These are phyloP conservation scores for Mytilinidion resinicola DNA, from an alignment of 495 filamentous ascomycete genomes.

Conservation along the genomic window DNA sequence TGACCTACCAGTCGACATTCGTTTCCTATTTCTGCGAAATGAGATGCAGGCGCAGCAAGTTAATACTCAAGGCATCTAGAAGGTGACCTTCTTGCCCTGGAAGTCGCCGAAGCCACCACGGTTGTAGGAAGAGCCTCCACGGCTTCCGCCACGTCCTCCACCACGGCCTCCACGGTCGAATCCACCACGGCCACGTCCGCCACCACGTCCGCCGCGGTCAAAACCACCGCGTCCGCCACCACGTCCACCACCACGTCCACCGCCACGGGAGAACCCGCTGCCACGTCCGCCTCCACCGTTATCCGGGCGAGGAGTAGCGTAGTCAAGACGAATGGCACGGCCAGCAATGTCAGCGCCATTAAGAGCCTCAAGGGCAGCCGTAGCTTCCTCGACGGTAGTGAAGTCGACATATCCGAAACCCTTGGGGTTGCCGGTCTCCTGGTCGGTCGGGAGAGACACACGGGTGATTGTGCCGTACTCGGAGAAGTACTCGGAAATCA, in stretches of 20 bases:
- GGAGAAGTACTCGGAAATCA: slow-evolving; percentile 68
- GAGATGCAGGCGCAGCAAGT: slow-evolving; percentile 32
- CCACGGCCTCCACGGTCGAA: slow-evolving; percentile 44
- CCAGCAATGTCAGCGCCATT: slow-evolving; percentile 71
- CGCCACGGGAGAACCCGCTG: slow-evolving; percentile 44
- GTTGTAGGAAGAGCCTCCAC: slow-evolving; percentile 39
- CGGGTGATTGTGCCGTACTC: slow-evolving; percentile 63
- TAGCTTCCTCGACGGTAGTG: slow-evolving; percentile 76
- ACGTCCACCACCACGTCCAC: slow-evolving; percentile 44
- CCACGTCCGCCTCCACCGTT: slow-evolving; percentile 50
- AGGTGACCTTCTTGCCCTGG: slow-evolving; percentile 87
- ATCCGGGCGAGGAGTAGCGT: slow-evolving; percentile 65
- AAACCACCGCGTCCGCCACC: slow-evolving; percentile 49
- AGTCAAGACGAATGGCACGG: slow-evolving; percentile 83
- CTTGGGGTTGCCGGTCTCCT: slow-evolving; percentile 79
- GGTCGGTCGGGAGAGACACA: slow-evolving; percentile 85
- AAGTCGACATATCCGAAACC: slow-evolving; percentile 93
- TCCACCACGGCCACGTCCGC: slow-evolving; percentile 46
- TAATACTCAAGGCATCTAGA: slow-evolving; percentile 43
- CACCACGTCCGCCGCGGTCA: slow-evolving; percentile 48
- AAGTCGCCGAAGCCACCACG: slow-evolving; percentile 76
- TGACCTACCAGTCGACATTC: not conserved
- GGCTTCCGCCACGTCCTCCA: slow-evolving; percentile 42
- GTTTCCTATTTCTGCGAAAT: not conserved
- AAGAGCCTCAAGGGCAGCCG: slow-evolving; percentile 57